A percentile compares a stretch with the other conserved stretches of the same genome.
phyloP scores from a whole-genome alignment of 768 basidiomycete genomes.

The Leccinum arenicola region DNA sequence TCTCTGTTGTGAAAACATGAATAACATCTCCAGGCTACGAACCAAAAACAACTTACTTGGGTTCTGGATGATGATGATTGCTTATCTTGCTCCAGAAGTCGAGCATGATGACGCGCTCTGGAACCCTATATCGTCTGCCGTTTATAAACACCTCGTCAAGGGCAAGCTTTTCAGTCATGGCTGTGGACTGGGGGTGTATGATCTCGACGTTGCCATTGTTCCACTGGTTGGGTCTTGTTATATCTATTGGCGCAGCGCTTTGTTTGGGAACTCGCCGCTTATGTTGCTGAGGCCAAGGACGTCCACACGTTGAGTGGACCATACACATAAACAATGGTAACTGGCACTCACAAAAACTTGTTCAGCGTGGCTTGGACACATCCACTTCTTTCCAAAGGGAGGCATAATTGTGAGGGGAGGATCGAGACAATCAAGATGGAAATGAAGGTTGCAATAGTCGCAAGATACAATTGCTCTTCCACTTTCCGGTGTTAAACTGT shows the following conservation, averaged over 20 bases:
- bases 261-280: conserved; percentile 80
- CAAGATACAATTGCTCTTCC: conserved; percentile 86
- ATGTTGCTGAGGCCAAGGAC: conserved; percentile 49
- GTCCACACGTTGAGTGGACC: conserved; percentile 1
- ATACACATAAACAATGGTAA: background rate
- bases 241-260: conserved; percentile 63
- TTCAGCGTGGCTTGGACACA: conserved; percentile 98
- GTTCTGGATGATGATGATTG: conserved; percentile 38
- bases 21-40: background rate
- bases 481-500: conserved; percentile 45
- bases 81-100: conserved; percentile 93
- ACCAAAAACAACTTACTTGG: conserved; percentile 37
- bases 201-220: conserved; percentile 96
- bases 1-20: conserved; percentile 11
- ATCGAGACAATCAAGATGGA: conserved; percentile 95
- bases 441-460: conserved; percentile 91
- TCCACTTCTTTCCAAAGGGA: conserved; percentile 89
- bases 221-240: conserved; percentile 66
- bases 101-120: conserved; percentile 85
- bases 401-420: conserved; percentile 89
- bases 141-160: conserved; percentile 87
- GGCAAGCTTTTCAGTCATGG: conserved; percentile 46
- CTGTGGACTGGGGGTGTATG: conserved; percentile 60
- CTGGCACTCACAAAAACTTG: conserved; percentile 64
- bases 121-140: conserved; percentile 87